Conservation (phyloP, 164 flowering plant genomes). For the Vitis rotundifolia region DNA sequence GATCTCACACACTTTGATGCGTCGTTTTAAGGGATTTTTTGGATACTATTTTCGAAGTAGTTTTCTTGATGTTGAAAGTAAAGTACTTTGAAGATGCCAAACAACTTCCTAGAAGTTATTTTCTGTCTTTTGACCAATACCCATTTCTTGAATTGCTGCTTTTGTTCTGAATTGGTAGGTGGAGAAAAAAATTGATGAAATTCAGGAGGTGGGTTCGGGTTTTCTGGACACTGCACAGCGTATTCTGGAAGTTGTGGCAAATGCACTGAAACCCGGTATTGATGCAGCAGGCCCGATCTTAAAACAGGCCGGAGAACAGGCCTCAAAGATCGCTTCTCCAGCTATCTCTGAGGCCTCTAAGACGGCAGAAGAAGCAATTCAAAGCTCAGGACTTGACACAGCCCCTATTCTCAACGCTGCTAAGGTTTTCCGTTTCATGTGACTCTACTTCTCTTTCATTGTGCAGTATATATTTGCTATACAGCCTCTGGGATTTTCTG, state of each 20-base stretch:
- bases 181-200: conserved; percentile 72
- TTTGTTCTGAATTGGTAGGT: conserved; percentile 41
- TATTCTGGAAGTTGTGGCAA: conserved; percentile 37
- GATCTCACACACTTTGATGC: too few species aligned
- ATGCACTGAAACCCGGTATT: conserved; percentile 66
- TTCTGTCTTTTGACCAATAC: neutral
- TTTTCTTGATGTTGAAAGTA: too few species aligned
- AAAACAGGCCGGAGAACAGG: conserved; percentile 71
- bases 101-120: neutral
- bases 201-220: conserved; percentile 55
- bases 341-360: conserved; percentile 69
- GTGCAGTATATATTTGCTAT: neutral
- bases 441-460: neutral
- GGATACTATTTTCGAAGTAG: too few species aligned
- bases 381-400: conserved; percentile 72
- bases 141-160: neutral
- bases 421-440: conserved; percentile 46
- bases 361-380: conserved; percentile 79
- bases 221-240: conserved; percentile 39
- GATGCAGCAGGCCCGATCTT: conserved; percentile 63
- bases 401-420: conserved; percentile 68
- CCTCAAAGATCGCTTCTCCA: conserved; percentile 72
- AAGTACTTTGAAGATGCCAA: too few species aligned
- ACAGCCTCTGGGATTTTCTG: too few species aligned
- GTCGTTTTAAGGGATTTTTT: too few species aligned